Conservation (phyloP, 2,329 filamentous ascomycete genomes). For the Fusarium tjaetaba region DNA sequence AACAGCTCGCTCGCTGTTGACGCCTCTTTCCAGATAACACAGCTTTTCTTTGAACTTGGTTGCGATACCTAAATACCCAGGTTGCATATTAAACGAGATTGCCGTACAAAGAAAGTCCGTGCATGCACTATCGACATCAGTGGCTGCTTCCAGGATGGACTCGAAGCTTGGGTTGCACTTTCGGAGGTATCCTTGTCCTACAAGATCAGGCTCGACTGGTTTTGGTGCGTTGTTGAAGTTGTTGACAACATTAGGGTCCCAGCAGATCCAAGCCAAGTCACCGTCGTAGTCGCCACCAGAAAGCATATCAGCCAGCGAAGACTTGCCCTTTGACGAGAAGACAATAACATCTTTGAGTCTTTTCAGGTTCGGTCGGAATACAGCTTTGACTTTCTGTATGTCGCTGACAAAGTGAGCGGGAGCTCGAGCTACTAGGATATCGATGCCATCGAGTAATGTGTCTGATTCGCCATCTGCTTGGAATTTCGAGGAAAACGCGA, state of each 20-base stretch:
- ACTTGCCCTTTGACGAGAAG: constrained; percentile 72
- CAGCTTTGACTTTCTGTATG: constrained; percentile 73
- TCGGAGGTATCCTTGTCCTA: constrained; percentile 57
- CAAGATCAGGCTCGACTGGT: constrained; percentile 53
- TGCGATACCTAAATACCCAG: constrained; percentile 68
- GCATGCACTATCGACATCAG: constrained; percentile 46
- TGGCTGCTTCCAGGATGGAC: constrained; percentile 50
- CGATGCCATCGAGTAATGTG: constrained; percentile 63
- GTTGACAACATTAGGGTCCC: constrained; percentile 71
- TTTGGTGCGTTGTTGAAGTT: constrained; percentile 71
- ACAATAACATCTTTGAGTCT: constrained; percentile 82
- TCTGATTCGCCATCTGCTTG: constrained; percentile 63
- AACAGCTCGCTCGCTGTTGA: constrained; percentile 56
- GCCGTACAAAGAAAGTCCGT: constrained; percentile 61
- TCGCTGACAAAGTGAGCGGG: constrained; percentile 77
- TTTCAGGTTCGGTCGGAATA: constrained; percentile 68
- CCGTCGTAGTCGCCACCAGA: constrained; percentile 87
- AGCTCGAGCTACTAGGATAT: constrained; percentile 74
- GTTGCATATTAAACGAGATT: constrained; percentile 67
- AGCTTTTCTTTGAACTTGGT: constrained; percentile 72
- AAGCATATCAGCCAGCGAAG: constrained; percentile 73
- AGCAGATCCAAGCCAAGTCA: constrained; percentile 81
- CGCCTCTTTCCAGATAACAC: constrained; percentile 67
- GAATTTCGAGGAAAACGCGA: constrained; percentile 76
- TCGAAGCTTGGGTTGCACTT: constrained; percentile 59